phyloP scores from a whole-genome alignment of 108 stramenopile genomes.

The Cyclostephanos tholiformis region DNA sequence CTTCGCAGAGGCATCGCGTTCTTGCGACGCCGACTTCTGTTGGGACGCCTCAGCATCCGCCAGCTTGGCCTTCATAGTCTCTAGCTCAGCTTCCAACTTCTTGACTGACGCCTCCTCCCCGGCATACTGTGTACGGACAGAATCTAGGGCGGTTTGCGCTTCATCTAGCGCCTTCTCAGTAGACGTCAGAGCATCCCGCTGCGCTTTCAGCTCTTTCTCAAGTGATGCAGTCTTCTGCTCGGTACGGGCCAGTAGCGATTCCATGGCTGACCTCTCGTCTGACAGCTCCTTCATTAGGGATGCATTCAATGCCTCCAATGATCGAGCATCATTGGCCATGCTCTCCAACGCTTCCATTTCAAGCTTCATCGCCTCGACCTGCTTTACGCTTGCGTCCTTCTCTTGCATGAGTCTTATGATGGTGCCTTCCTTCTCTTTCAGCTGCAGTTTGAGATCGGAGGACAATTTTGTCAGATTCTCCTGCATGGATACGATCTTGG shows the following conservation, averaged over 20 bases:
- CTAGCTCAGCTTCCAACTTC: slow-evolving; percentile 27
- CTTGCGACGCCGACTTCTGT: not conserved
- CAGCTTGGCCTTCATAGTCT: slow-evolving; percentile 19
- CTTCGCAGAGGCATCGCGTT: slow-evolving; percentile 14
- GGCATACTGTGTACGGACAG: slow-evolving; percentile 9
- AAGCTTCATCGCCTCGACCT: slow-evolving; percentile 24
- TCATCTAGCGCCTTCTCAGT: slow-evolving; percentile 33
- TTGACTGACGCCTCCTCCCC: slow-evolving; percentile 16
- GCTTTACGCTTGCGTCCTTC: slow-evolving; percentile 18
- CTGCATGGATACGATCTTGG: slow-evolving; percentile 21
- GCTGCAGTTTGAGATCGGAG: slow-evolving; percentile 6
- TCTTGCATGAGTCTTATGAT: slow-evolving; percentile 20
- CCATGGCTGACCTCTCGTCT: slow-evolving; percentile 28
- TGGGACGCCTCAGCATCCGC: slow-evolving; percentile 17
- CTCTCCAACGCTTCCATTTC: slow-evolving; percentile 31
- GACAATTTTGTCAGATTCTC: slow-evolving; percentile 21
- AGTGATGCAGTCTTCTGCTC: slow-evolving; percentile 26
- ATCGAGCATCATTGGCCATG: slow-evolving; percentile 8
- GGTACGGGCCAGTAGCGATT: slow-evolving; percentile 6
- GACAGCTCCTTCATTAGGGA: slow-evolving; percentile 26
- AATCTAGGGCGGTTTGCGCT: slow-evolving; percentile 25
- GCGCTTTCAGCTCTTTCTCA: slow-evolving; percentile 30
- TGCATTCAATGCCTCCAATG: slow-evolving; percentile 17
- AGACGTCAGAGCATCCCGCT: slow-evolving; percentile 21
- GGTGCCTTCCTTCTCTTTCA: slow-evolving; percentile 28